phyloP scores from a whole-genome alignment of 1,284 basidiomycete species.

The Psilocybe mexicana region DNA sequence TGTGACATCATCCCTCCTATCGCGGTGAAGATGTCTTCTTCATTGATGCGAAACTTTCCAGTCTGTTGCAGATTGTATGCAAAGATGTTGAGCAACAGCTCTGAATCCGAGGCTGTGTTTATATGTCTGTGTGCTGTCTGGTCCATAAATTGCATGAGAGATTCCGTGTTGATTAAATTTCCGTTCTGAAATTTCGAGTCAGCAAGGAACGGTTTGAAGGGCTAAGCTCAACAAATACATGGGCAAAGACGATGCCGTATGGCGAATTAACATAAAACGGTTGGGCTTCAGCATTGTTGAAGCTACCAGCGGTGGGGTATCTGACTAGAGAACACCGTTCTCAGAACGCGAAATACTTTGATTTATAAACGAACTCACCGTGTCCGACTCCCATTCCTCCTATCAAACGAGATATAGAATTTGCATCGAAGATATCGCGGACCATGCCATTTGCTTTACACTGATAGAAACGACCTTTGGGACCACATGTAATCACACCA shows the following conservation, averaged over 20 bases:
- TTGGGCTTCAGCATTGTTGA: conserved; percentile 97
- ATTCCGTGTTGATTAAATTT: conserved; percentile 93
- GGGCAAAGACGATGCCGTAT: conserved; percentile 97
- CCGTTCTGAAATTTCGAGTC: conserved; percentile 74
- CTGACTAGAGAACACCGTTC: conserved; percentile 58
- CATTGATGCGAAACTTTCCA: conserved; percentile 99
- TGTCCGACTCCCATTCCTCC: conserved; percentile 99
- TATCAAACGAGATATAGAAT: conserved; percentile 74
- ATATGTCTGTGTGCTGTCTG: conserved; percentile 97
- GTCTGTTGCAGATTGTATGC: conserved; percentile 98
- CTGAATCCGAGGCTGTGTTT: conserved; percentile 98
- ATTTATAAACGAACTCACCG: conserved; percentile 52
- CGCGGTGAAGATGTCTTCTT: conserved; percentile 98
- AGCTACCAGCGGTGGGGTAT: conserved; percentile 97
- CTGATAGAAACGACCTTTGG: conserved; percentile 94
- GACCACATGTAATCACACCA: conserved; percentile 95
- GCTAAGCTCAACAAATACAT: conserved; percentile 54
- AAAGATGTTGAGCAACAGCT: conserved; percentile 96
- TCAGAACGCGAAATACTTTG: conserved; percentile 2
- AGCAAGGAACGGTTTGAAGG: background rate
- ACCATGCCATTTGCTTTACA: conserved; percentile 99
- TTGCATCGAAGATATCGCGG: conserved; percentile 92
- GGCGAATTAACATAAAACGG: conserved; percentile 99
- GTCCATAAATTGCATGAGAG: conserved; percentile 91
- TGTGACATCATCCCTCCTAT: conserved; percentile 88